These are phyloP conservation scores for Starmerella stigmatis DNA, from an alignment of 805 yeast genomes.

Conservation along the genomic window DNA sequence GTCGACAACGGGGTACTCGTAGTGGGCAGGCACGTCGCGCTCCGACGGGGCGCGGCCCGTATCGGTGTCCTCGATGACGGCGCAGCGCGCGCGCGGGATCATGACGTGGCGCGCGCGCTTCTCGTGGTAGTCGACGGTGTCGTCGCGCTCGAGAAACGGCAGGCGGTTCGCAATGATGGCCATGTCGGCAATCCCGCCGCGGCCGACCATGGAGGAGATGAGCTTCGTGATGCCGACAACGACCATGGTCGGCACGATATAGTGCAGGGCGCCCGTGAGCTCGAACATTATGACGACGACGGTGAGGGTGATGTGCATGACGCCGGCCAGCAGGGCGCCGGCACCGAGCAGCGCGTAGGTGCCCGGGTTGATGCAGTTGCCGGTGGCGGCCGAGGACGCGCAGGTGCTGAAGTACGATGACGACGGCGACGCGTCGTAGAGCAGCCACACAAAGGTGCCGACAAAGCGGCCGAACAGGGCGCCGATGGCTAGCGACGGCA, in stretches of 20 bases:
- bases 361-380: constrained; percentile 71
- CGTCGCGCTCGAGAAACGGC: constrained; percentile 69
- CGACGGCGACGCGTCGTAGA: constrained; percentile 35
- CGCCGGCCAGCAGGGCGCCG: constrained; percentile 88
- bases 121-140: constrained; percentile 36
- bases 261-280: constrained; percentile 85
- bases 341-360: constrained; percentile 95
- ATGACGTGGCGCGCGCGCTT: constrained; percentile 46
- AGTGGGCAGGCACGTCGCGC: background rate
- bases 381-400: background rate
- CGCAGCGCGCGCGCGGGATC: constrained; percentile 34
- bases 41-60: constrained; percentile 1
- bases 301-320: constrained; percentile 82
- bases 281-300: constrained; percentile 95
- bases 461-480: constrained; percentile 86
- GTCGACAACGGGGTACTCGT: constrained; percentile 34
- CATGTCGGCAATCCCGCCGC: constrained; percentile 90
- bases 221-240: constrained; percentile 80
- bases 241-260: constrained; percentile 91
- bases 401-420: constrained; percentile 28
- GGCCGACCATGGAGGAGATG: constrained; percentile 66
- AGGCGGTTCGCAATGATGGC: constrained; percentile 82
- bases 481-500: constrained; percentile 95
- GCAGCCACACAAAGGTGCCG: constrained; percentile 57
- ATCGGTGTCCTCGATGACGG: constrained; percentile 20